A percentile compares a stretch with the other conserved stretches of the same genome.
Conservation (phyloP, 306 rosid species). For the Castanea sativa region DNA sequence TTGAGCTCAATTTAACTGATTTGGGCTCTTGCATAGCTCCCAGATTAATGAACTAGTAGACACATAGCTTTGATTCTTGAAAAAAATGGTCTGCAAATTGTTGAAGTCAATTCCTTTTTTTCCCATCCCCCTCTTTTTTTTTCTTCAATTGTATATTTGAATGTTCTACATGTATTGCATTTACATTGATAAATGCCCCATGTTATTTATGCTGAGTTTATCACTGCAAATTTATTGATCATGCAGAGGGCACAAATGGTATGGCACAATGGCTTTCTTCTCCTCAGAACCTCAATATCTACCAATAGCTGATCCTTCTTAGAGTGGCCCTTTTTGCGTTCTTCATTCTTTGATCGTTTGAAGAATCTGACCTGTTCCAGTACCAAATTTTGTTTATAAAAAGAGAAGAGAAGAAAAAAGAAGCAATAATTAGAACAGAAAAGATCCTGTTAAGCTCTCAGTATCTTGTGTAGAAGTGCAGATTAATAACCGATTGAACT, state of each 20-base stretch:
- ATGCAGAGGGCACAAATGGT: conserved; percentile 66
- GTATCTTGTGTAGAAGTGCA: background rate
- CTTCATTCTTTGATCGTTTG: background rate
- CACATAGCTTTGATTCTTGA: background rate
- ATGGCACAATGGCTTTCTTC: conserved; percentile 71
- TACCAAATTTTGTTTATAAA: background rate
- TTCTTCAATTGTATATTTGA: background rate
- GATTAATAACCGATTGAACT: background rate
- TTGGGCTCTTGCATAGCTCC: background rate
- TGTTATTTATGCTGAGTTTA: conserved; percentile 16
- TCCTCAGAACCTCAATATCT: conserved; percentile 50
- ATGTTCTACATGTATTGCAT: background rate
- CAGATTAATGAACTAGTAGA: background rate
- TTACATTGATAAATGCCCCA: conserved; percentile 11
- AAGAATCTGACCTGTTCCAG: conserved; percentile 7
- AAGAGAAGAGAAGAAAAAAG: background rate
- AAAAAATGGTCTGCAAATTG: background rate
- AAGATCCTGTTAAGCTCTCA: background rate
- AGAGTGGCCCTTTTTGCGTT: conserved; percentile 9
- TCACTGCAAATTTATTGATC: conserved; percentile 23
- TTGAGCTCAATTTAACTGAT: background rate
- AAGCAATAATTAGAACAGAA: background rate
- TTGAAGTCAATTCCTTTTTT: background rate
- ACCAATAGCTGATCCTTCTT: conserved; percentile 14
- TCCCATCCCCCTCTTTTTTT: background rate